Evolutionary conservation across 1,284 basidiomycete species (phyloP), one percentile per base, ranked within the genome.

Genomic region (Tranzscheliella williamsii): DNA sequence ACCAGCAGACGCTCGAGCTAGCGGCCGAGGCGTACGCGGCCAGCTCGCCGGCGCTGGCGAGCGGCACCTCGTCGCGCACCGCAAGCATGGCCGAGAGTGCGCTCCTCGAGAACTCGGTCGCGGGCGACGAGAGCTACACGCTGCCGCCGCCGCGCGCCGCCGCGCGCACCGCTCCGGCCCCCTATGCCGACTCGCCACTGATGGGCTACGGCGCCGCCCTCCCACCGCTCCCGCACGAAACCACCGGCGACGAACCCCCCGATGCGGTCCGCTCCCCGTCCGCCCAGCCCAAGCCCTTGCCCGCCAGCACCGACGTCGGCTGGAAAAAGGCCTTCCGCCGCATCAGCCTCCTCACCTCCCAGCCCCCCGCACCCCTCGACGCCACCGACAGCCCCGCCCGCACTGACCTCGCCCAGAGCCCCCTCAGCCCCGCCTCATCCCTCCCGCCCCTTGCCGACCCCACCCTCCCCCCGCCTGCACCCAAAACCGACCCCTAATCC

Each of bases 61-160:
- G 61, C 13, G 44, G 55, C 32, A 38, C 32, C 5, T 50, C 52
- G 4, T 61, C 50, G 20, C 39, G 50, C 4, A 27, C 36, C 13
- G 53, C 37, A 32, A 65, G 56, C 26, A 24, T 45, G 2, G 42
- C 51, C 15, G 58, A 60, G 24, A 48, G 55, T 36, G 54, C 55
- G 2, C 34, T 52, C 15, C 15, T 61, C 26, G 58, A 62, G 15
- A 56, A 37, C 9, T 62, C 58, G n/a, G 27, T 67, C 12, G 65
- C 61, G 1, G 65, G 65, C 5, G 65, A 67, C 32, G 65, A 67
- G 30, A 67, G 65, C 38, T 67, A 67, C 37, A 43, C 35, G 6
- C 31, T 64, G 5, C 55, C 62, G 12, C 32, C 44, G 5, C 41
- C 45, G 21, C 39, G 36, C 8, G 23, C 39, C 5, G 38, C 24